Conservation (phyloP, 2,329 filamentous ascomycete species). For the Pestalotiopsis fici region DNA sequence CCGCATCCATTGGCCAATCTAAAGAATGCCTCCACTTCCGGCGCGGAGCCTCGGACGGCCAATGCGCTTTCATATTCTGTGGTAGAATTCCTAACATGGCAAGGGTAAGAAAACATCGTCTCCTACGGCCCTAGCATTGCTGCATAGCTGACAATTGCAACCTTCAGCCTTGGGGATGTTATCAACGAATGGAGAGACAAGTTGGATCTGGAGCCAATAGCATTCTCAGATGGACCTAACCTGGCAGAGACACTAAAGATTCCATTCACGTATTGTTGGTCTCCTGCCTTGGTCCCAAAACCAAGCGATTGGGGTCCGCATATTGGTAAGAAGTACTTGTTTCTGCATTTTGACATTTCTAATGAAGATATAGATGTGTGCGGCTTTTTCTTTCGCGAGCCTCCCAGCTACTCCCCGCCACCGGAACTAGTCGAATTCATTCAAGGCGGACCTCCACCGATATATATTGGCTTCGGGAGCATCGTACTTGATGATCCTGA, state of each 20-base stretch:
- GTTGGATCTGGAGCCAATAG: constrained; percentile 72
- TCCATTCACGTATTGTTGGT: constrained; percentile 90
- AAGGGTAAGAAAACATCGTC: constrained; percentile 54
- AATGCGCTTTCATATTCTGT: constrained; percentile 80
- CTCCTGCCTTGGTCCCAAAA: constrained; percentile 76
- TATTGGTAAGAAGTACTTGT: constrained; percentile 49
- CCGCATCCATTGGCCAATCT: constrained; percentile 73
- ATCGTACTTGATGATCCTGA: constrained; percentile 55
- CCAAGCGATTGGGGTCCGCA: constrained; percentile 74
- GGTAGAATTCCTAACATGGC: constrained; percentile 87
- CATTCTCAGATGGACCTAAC: constrained; percentile 76
- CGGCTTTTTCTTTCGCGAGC: constrained; percentile 75
- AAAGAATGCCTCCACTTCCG: constrained; percentile 52
- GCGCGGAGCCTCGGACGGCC: constrained; percentile 54
- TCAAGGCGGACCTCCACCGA: constrained; percentile 67
- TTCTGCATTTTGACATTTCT: not conserved
- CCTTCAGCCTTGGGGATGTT: constrained; percentile 65
- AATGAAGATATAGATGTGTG: constrained; percentile 45
- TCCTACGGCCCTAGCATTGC: not conserved
- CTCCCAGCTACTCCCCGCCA: constrained; percentile 66
- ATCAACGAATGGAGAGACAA: constrained; percentile 77
- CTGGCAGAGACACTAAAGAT: constrained; percentile 72
- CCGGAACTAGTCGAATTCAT: constrained; percentile 70
- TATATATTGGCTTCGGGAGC: constrained; percentile 74
- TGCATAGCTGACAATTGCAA: no score